Conservation (phyloP, 2,329 filamentous ascomycete species). For the Rasamsonia emersonii region DNA sequence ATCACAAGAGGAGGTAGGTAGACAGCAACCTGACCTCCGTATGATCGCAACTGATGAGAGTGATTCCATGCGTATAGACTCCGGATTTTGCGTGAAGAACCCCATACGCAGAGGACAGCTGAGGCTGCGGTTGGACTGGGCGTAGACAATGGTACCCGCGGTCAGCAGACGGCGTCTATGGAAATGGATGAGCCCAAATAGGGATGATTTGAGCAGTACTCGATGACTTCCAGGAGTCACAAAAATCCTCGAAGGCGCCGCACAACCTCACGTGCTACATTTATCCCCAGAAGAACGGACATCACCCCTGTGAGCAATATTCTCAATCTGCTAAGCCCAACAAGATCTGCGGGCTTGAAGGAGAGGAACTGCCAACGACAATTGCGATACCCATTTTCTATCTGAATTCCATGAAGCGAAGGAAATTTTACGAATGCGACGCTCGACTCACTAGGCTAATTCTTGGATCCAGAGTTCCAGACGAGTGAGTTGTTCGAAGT, state of each 20-base stretch:
- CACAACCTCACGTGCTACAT: no score
- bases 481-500: conserved; percentile 2
- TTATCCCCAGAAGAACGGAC: no score
- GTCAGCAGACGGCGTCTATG: conserved; percentile 23
- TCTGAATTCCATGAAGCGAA: no score
- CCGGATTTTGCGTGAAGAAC: conserved; percentile 72
- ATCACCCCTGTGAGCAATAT: no score
- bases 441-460: neutral
- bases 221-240: no score
- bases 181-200: conserved; percentile 33
- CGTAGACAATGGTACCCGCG: conserved; percentile 55
- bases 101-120: conserved; percentile 77
- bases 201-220: no score
- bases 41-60: conserved; percentile 1
- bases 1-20: conserved; percentile 78
- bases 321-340: no score
- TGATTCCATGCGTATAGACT: conserved; percentile 46
- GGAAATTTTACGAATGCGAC: neutral
- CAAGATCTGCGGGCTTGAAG: no score
- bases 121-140: conserved; percentile 68
- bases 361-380: no score
- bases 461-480: neutral
- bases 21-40: no score
- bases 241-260: no score
- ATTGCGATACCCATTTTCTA: no score